phyloP scores from a whole-genome alignment of 805 yeast species.

The Saturnispora serradocipensis region DNA sequence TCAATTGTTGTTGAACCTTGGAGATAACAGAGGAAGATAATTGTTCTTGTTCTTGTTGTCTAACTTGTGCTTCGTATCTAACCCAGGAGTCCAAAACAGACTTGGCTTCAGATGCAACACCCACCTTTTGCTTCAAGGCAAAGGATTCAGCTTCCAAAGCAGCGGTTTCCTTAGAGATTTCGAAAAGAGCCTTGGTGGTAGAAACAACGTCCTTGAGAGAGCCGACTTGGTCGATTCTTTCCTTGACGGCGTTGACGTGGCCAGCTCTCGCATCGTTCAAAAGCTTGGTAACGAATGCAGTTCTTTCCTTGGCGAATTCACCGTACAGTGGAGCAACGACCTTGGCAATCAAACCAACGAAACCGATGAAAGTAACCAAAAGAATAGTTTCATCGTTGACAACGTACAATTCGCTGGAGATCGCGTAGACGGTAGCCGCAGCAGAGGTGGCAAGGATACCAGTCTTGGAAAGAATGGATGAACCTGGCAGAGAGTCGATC shows the following conservation, averaged over 20 bases:
- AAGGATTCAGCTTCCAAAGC: constrained; percentile 90
- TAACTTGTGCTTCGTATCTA: constrained; percentile 92
- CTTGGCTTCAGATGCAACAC: constrained; percentile 83
- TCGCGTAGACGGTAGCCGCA: constrained; percentile 90
- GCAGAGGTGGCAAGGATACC: constrained; percentile 91
- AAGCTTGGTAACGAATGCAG: constrained; percentile 40
- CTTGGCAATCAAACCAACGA: constrained; percentile 70
- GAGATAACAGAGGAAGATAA: constrained; percentile 78
- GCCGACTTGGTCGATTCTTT: constrained; percentile 80
- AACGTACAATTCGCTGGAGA: constrained; percentile 86
- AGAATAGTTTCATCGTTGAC: constrained; percentile 90
- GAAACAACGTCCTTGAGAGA: constrained; percentile 86
- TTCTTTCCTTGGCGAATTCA: constrained; percentile 84
- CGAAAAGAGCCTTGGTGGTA: constrained; percentile 86
- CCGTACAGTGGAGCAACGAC: constrained; percentile 90
- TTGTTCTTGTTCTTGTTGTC: constrained; percentile 93
- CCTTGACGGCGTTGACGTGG: constrained; percentile 89
- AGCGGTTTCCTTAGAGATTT: constrained; percentile 93
- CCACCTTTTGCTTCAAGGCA: constrained; percentile 86
- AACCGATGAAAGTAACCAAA: constrained; percentile 69
- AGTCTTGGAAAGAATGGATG: constrained; percentile 78
- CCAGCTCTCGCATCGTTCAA: constrained; percentile 81
- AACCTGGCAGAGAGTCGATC: constrained; percentile 90
- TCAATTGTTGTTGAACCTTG: constrained; percentile 77
- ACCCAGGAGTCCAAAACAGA: constrained; percentile 98